Conservation (phyloP, 495 filamentous ascomycete species). For the Aspergillus leporis region DNA sequence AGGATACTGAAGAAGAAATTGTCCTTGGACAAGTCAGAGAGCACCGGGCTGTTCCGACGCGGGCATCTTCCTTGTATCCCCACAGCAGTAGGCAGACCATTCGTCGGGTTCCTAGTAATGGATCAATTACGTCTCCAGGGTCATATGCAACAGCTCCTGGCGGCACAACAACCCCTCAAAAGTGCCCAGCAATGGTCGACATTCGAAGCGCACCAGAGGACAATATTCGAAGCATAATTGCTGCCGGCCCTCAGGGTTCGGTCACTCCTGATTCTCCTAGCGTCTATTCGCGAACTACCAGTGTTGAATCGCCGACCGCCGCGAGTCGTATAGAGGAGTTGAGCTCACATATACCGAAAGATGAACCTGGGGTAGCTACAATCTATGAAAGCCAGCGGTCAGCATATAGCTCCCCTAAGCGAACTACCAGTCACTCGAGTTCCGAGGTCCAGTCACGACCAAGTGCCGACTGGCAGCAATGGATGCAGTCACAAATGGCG, state of each 20-base stretch:
- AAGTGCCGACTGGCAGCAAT: slow-evolving; percentile 49
- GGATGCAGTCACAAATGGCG: slow-evolving; percentile 48
- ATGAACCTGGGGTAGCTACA: slow-evolving; percentile 43
- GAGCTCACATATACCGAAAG: slow-evolving; percentile 15
- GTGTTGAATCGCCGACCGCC: slow-evolving; percentile 38
- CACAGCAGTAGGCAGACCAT: slow-evolving; percentile 33
- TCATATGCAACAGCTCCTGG: slow-evolving; percentile 34
- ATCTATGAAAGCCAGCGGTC: slow-evolving; percentile 43
- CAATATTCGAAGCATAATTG: background rate
- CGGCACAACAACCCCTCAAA: slow-evolving; percentile 26
- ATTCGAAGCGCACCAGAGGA: background rate
- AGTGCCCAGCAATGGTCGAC: background rate
- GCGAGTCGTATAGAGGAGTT: slow-evolving; percentile 17
- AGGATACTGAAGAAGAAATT: slow-evolving; percentile 34
- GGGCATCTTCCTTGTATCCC: slow-evolving; percentile 28
- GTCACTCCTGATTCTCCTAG: slow-evolving; percentile 42
- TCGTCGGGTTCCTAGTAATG: slow-evolving; percentile 35
- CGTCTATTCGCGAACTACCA: slow-evolving; percentile 57
- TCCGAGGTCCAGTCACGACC: slow-evolving; percentile 15
- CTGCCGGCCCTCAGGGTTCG: slow-evolving; percentile 2
- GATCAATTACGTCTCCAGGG: slow-evolving; percentile 30
- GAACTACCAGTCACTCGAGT: slow-evolving; percentile 11
- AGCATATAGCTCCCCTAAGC: slow-evolving; percentile 39
- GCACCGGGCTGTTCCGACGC: slow-evolving; percentile 34
- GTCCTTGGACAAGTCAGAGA: slow-evolving; percentile 33